Base-by-base conservation (phyloP, 176 grass and related monocot species). In the Avena atlantica region DNA sequence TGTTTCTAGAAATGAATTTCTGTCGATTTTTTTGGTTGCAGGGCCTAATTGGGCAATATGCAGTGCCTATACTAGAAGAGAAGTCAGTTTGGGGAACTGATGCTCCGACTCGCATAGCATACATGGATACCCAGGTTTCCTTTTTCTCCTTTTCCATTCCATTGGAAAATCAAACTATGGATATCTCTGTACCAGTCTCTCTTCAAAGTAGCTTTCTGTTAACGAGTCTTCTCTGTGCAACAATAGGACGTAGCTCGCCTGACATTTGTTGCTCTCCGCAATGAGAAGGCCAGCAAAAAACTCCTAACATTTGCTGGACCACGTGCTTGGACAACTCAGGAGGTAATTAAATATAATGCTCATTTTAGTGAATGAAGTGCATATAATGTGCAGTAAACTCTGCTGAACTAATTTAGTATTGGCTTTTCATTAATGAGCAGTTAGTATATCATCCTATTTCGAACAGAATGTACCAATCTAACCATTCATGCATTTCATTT, bases 51-150 rank as follows among this genome's bases (percentile, higher is more conserved):
- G 96, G 96, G 85, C 96, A 98, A 84, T 98, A 98, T 90, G 96
- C 96, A 77, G 96, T 98, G 69, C 96, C 96, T 79, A 98, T 98
- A 88, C 85, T 98, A 85, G 94, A 98, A 93, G 93, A 98, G 82
- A 98, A 98, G 73, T 98, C 97, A 19, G 97, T 98, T 44, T 98
- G 97, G 97, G 97, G 97, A 62, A 98, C 97, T 87, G 97, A 98
- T 93, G 97, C 97, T 85, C 97, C 97, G 52, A 98, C 92, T 91
- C 78, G 97, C 72, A 98, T 98, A 58, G 96, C 96, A 79, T 98
- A 98, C 79, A 98, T 96, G 96, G 96, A 98, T 68, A 98, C 97
- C 57, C 97, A 98, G 92, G 97, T 96, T 76, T 69, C 14, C 73
- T 81, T 79, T 79, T 48, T 19, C 49, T 59, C 72, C 47, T 83